phyloP scores from a whole-genome alignment of 208 protist genomes.

The Sergeia podlipaevii region DNA sequence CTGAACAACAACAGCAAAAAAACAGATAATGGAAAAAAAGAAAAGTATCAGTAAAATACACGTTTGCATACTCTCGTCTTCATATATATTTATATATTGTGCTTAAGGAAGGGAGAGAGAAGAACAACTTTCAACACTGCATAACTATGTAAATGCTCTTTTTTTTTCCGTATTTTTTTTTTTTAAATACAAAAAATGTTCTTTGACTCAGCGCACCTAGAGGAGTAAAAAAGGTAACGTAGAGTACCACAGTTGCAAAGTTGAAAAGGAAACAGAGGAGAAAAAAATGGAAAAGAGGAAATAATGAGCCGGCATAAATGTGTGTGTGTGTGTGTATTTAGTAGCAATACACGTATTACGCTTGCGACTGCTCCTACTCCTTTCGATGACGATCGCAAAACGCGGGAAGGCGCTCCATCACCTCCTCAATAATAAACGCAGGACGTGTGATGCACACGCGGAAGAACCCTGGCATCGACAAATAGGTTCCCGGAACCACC shows the following conservation, averaged over 20 bases:
- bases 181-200: constrained; percentile 13
- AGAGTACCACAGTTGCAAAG: background rate
- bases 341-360: too few relatives aligned
- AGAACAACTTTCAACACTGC: background rate
- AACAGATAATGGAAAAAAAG: constrained; percentile 3
- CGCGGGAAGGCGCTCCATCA: constrained; percentile 42
- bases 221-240: constrained; percentile 8
- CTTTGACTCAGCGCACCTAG: too few relatives aligned
- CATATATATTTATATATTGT: too few relatives aligned
- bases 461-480: constrained; percentile 63
- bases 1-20: background rate
- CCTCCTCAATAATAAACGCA: constrained; percentile 45
- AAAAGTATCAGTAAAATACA: too few relatives aligned
- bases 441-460: constrained; percentile 67
- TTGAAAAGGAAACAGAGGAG: background rate
- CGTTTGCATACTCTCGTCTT: too few relatives aligned
- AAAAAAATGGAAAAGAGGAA: constrained; percentile 13
- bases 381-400: constrained; percentile 37
- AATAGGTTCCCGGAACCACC: constrained; percentile 74
- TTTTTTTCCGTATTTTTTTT: constrained; percentile 15
- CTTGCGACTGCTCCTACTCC: background rate
- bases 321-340: background rate
- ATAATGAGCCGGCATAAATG: background rate
- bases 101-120: too few relatives aligned
- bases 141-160: constrained; percentile 10